Evolutionary conservation across 2,329 filamentous ascomycete species (phyloP).

Genomic region (Sporothrix phasma): DNA sequence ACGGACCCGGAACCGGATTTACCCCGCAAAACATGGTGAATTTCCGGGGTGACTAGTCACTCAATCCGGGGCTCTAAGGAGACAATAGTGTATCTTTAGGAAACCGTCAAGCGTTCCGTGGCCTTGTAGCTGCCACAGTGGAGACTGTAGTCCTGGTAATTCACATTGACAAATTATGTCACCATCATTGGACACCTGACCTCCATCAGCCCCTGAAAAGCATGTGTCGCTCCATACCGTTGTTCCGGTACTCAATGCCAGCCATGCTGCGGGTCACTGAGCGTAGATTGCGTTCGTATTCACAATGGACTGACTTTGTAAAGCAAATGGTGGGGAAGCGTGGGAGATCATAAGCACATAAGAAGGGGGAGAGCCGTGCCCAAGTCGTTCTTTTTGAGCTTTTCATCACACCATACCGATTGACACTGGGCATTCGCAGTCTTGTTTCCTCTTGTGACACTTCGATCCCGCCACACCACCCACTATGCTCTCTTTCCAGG

Average conservation of each 20-base stretch:
- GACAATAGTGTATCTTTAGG: too few relatives aligned
- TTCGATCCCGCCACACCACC: neutral
- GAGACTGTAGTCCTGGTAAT: neutral
- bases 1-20: neutral
- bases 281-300: neutral
- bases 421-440: too few relatives aligned
- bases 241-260: too few relatives aligned
- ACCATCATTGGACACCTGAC: neutral
- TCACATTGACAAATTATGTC: neutral
- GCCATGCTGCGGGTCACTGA: too few relatives aligned
- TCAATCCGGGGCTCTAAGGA: neutral
- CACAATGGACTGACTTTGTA: neutral
- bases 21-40: neutral
- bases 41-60: neutral
- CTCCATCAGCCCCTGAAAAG: neutral
- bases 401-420: too few relatives aligned
- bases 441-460: neutral
- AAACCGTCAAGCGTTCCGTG: too few relatives aligned
- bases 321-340: neutral
- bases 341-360: neutral
- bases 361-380: neutral
- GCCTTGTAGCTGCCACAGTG: neutral
- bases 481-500: neutral
- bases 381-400: neutral
- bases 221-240: neutral